Evolutionary conservation across 225 moss, liverwort and hornwort genomes (phyloP), one percentile per base, ranked within the genome.

Genomic region (Physcomitrium patens): DNA sequence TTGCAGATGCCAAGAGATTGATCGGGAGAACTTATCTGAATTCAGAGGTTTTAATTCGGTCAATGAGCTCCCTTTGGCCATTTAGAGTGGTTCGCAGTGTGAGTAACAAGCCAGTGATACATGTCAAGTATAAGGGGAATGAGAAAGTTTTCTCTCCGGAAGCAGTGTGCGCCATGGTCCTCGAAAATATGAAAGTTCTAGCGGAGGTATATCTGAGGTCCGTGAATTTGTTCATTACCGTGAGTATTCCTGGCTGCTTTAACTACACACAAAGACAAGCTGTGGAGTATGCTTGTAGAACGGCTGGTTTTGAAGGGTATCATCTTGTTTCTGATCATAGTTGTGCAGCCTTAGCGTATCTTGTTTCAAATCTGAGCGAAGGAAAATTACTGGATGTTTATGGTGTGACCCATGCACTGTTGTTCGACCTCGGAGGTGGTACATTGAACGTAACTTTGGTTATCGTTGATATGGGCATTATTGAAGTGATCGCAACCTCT

Each of bases 241-340:
- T 65, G 47, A 65, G 47, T 65, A 23, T 65, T 46, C 65, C 65
- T 65, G 13, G 8, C 45, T 72, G 77, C 67, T 77, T 77, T 60
- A 73, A 82, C 53, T 67, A 67, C 49, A 76, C 73, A 8, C 87
- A 92, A 71, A 72, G 89, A 10, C 77, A 83, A 19, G 89, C 89
- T 55, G 84, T 89, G 1, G 84, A 84, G 77, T 87, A 85, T 65
- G 89, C 89, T 10, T 89, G 88, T 24, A 83, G 87, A 16, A 92
- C 89, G 65, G 89, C 85, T 15, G 89, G 80, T 12, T 28, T 80
- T 1, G 76, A 71, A 46, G 85, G 78, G 19, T 17, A 83, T 31
- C 78, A 84, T 76, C 87, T 89, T 41, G 82, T 91, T 61, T 87
- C 85, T 47, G 91, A 91, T 60, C 89, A 86, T 17, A 85, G 89